These are phyloP conservation scores for Metschnikowia hibisci DNA, from an alignment of 805 yeast genomes.

Conservation along the genomic window DNA sequence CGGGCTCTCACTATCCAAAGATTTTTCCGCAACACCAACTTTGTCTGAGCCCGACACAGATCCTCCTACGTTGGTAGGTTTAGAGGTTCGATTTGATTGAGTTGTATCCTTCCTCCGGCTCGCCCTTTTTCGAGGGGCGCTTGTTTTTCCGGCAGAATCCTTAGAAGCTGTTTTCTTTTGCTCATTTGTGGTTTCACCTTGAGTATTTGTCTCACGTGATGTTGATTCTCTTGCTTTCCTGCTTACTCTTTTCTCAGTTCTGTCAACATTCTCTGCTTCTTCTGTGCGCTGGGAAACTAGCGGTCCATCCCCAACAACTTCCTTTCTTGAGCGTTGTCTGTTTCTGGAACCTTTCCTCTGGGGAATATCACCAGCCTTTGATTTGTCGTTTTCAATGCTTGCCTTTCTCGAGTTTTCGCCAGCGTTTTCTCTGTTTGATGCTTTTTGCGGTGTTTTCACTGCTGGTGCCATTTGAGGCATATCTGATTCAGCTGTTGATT, in stretches of 20 bases:
- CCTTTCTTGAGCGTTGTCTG: no score
- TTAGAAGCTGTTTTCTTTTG: neutral
- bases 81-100: neutral
- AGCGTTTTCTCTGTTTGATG: neutral
- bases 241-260: neutral
- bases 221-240: neutral
- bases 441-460: neutral
- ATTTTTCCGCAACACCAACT: neutral
- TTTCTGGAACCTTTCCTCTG: no score
- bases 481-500: neutral
- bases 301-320: no score
- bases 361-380: neutral
- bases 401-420: constrained; percentile 2
- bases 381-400: neutral
- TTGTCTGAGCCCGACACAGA: neutral
- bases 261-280: neutral
- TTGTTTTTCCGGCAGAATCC: neutral
- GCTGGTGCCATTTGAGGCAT: no score
- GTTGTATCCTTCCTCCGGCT: neutral
- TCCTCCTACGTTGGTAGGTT: neutral
- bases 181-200: neutral
- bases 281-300: neutral
- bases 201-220: neutral
- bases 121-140: constrained; percentile 1
- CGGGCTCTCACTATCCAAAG: neutral